Base-by-base conservation (phyloP, 805 yeast genomes). In the Lipomyces kockii region DNA sequence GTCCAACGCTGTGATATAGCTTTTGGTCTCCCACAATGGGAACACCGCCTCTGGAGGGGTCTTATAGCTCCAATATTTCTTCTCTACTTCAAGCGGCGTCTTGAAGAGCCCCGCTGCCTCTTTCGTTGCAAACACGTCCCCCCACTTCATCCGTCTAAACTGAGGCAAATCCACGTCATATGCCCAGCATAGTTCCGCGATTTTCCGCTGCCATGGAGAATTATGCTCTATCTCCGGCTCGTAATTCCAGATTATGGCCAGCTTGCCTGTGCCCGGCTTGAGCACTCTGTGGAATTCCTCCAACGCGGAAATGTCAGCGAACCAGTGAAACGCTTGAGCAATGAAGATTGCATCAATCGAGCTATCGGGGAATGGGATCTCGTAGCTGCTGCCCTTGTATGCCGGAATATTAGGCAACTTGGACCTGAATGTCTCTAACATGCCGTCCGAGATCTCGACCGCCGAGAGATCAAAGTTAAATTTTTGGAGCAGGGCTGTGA, bases 321-420 rank as follows among this genome's bases (percentile, higher is more conserved):
- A 87, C 90, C 90, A 87, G 70, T 87, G 90, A 74, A 84, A 87
- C 0, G 86, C 90, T 43, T 87, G 90, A 0, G 90, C 89, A 9
- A 84, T 76, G 9, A 86, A 78, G 1, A 87, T 77, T 0, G 83
- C 82, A 74, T 86, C 89, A 25, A 81, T 80, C 0, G 83, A 76
- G 35, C 75, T 69, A 65, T 81, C 85, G 1, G 76, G 78, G 0
- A 82, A 68, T 0, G 89, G 88, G n/a, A 86, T 72, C 1, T 77
- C 69, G 71, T 84, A 84, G 25, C 85, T 80, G 6, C 84, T 78
- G 0, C 85, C 87, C 37, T 75, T 73, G 9, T 76, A 66, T 27
- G 77, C 68, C 0, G 77, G 73, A 8, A 85, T 68, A 2, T 75
- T 70, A 1, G 89, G 89, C 71, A 83, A 83, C 63, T 84, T 83